These are phyloP conservation scores for Dictyophora rubrovolvata DNA, from an alignment of 768 basidiomycete species.

Conservation along the genomic window DNA sequence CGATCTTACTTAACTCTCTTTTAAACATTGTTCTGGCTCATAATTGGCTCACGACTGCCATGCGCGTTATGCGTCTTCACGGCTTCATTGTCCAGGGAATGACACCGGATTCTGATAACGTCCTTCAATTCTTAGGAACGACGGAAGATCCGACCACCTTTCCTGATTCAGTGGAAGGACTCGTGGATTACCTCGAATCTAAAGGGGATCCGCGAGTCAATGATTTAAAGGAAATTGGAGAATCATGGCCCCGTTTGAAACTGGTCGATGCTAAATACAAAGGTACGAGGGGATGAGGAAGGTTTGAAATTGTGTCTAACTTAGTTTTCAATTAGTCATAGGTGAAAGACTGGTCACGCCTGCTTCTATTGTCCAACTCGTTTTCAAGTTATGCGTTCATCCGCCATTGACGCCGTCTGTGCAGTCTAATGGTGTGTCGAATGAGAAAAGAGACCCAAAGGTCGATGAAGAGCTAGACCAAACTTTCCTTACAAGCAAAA, in stretches of 20 bases:
- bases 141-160: conserved; percentile 37
- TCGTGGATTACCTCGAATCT: conserved; percentile 40
- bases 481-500: conserved; percentile 53
- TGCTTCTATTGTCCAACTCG: conserved; percentile 76
- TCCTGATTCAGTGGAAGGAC: conserved; percentile 28
- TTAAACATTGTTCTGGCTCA: conserved; percentile 76
- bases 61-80: conserved; percentile 73
- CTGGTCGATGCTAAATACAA: conserved; percentile 78
- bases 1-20: conserved; percentile 66
- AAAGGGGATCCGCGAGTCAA: conserved; percentile 37
- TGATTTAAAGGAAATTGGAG: conserved; percentile 54
- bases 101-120: conserved; percentile 39
- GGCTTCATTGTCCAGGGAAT: conserved; percentile 79
- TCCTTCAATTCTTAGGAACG: conserved; percentile 76
- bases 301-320: background rate
- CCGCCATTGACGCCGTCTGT: conserved; percentile 34
- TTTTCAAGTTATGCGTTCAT: conserved; percentile 70
- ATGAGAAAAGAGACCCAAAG: conserved; percentile 35
- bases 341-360: conserved; percentile 85
- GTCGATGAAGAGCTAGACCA: conserved; percentile 55
- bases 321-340: conserved; percentile 47
- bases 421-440: conserved; percentile 24
- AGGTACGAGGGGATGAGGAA: conserved; percentile 38
- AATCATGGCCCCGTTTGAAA: conserved; percentile 67
- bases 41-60: conserved; percentile 78